Conservation (phyloP, 2,329 filamentous ascomycete species). For the Epichloe hybrida region DNA sequence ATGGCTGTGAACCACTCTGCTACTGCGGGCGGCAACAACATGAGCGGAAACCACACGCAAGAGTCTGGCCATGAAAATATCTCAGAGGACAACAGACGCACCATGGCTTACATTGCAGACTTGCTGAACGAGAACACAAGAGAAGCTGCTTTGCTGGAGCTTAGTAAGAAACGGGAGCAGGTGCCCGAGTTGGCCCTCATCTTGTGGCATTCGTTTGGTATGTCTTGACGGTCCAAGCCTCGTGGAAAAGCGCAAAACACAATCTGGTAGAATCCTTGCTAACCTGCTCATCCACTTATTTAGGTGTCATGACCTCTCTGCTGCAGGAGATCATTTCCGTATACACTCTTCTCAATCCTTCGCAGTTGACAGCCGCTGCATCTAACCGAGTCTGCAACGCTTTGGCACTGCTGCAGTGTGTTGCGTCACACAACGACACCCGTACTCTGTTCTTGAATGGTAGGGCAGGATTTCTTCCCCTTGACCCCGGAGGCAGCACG, state of each 20-base stretch:
- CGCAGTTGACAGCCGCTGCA: slow-evolving; percentile 91
- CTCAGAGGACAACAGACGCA: slow-evolving; percentile 81
- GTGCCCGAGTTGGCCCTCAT: slow-evolving; percentile 93
- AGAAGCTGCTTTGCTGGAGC: slow-evolving; percentile 81
- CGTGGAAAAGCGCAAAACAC: neutral
- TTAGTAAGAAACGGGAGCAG: slow-evolving; percentile 98
- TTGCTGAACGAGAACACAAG: slow-evolving; percentile 75
- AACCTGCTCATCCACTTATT: neutral
- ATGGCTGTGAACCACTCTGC: slow-evolving; percentile 53
- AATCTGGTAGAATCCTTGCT: neutral
- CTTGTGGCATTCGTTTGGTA: slow-evolving; percentile 97
- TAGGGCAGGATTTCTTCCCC: slow-evolving; percentile 26
- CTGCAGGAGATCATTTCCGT: slow-evolving; percentile 98
- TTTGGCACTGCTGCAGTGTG: slow-evolving; percentile 86
- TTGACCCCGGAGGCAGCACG: neutral
- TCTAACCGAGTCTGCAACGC: slow-evolving; percentile 97
- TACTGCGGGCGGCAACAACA: slow-evolving; percentile 25
- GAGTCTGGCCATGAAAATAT: slow-evolving; percentile 51
- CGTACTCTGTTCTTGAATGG: slow-evolving; percentile 86
- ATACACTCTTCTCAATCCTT: slow-evolving; percentile 91
- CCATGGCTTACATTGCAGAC: slow-evolving; percentile 87
- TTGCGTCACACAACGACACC: slow-evolving; percentile 94
- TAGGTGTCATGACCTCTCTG: slow-evolving; percentile 94
- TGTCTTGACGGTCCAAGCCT: slow-evolving; percentile 14
- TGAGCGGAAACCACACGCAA: slow-evolving; percentile 36